Base-by-base conservation (phyloP, 2,329 filamentous ascomycete genomes). In the Trichoderma endophyticum region DNA sequence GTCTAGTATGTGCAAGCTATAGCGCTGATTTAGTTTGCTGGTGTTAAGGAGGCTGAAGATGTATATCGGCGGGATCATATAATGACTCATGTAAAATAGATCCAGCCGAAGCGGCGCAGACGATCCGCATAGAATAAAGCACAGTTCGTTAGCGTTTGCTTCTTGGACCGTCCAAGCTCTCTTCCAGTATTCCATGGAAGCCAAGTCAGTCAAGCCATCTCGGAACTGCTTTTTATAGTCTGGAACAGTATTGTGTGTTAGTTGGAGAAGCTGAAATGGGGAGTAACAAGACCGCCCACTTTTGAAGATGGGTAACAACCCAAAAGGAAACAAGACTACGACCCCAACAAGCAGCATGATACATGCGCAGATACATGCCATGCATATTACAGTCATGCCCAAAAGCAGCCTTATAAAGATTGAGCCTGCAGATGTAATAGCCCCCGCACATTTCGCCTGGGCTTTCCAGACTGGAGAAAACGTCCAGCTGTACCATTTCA, bases 81-180 rank as follows among this genome's bases (percentile, higher is more conserved):
- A 51, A 34, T 54, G 62, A 28, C 62, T 65, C 39, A 21, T 18
- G 28, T 54, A 65, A n/a, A 62, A 70, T 12, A 61, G 14, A 18
- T 70, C 57, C 2, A 70, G 26, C n/a, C 28, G 36, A 62, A 70
- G 18, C 21, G 67, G 57, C 32, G 14, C 26, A 24, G 67, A 48
- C 4, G 57, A 36, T 28, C 67, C 67, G 39, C 67, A 70, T 8
- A 70, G 57, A 36, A 62, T 43, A 21, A 70, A 70, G 39, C 57
- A 70, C 6, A 15, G 3, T 28, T 21, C 14, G 1, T 62, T 54
- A 0, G 26, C 67, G 4, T 39, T 62, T 11, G 67, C 67, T 32
- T 70, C 67, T 32, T 70, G 67, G 3, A 70, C 43, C 6, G 59
- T 63, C 59, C 59, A 70, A 4, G 36, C 28, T 32, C 59, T 70